Evolutionary conservation across 768 basidiomycete genomes (phyloP).

Genomic region (Kwoniella botswanensis): DNA sequence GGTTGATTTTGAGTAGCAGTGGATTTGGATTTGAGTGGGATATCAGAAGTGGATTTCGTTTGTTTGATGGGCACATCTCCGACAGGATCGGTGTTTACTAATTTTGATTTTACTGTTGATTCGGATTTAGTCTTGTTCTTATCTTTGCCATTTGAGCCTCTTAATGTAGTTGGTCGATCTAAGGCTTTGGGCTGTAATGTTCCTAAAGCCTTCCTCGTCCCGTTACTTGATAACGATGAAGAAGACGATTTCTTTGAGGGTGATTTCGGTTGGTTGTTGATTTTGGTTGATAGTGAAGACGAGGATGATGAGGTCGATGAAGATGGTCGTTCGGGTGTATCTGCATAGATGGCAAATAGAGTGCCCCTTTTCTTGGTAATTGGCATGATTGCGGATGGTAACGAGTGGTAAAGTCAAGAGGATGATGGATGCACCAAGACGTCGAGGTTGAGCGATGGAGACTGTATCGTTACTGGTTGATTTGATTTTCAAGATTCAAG

Average conservation of each 20-base stretch:
- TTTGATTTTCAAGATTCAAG: neutral
- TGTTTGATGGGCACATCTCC: neutral
- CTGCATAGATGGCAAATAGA: slow-evolving; percentile 56
- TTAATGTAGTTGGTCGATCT: neutral
- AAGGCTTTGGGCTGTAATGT: slow-evolving; percentile 18
- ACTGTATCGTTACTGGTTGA: neutral
- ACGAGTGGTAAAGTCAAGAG: neutral
- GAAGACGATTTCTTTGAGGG: neutral
- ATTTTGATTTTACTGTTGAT: neutral
- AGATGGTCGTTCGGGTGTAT: slow-evolving; percentile 39
- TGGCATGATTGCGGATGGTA: slow-evolving; percentile 42
- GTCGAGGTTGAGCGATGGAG: neutral
- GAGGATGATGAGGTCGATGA: slow-evolving; percentile 11
- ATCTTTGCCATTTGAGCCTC: neutral
- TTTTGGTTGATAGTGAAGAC: slow-evolving; percentile 2
- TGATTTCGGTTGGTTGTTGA: neutral
- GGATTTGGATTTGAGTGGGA: neutral
- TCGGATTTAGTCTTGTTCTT: neutral
- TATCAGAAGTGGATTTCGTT: neutral
- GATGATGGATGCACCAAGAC: neutral
- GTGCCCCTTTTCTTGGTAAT: slow-evolving; percentile 56
- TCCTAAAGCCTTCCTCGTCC: slow-evolving; percentile 4
- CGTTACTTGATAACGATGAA: neutral
- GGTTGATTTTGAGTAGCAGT: neutral
- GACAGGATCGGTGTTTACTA: neutral